Evolutionary conservation across 176 grass and related monocot genomes (phyloP), one percentile per base, ranked within the genome.

Genomic region (Cenchrus americanus): DNA sequence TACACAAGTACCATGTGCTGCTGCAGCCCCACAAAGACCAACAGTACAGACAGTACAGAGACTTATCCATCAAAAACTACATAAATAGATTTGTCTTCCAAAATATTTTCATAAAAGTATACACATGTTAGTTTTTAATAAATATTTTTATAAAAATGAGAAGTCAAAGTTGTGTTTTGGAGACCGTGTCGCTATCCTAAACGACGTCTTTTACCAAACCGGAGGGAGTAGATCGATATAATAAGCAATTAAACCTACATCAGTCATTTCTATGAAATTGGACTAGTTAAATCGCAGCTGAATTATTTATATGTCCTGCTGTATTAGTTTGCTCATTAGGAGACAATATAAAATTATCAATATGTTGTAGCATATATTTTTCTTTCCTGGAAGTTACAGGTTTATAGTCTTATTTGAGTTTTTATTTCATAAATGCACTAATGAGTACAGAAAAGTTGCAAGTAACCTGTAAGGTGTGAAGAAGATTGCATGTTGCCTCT

Each of bases 401-500:
- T 72, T 64, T 74, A 63, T 26, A 79, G 1, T 9, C 48, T 74
- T 32, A 65, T 67, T 57, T 13, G 1, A 37, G 19, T 48, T 14
- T 22, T 54, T 66, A 18, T 65, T 66, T 73, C 24, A 21, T 30
- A 50, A 75, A 75, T 62, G 54, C 43, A 69, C 76, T 66, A 24
- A 52, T 48, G 27, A 18, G 40, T 19, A 67, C 21, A 76, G 8
- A 26, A 14, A 71, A 82, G 7, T 71, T 65, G 19, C 18, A 76
- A 8, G 49, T 49, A 73, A 92, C 94, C 87, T 97, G 94, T 76
- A 97, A 82, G 48, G 94, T 97, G 75, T 97, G 94, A 53, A 97
- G 58, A 83, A 97, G 91, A 71, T 97, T 97, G 80, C 94, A 92
- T 18, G 92, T 92, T 65, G 92, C 94, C 90, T 97, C 94, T 44